Percentiles rank a stretch among this genome's conserved stretches.
Conservation (phyloP, 345 rosid species). For the Citrus reticulata region DNA sequence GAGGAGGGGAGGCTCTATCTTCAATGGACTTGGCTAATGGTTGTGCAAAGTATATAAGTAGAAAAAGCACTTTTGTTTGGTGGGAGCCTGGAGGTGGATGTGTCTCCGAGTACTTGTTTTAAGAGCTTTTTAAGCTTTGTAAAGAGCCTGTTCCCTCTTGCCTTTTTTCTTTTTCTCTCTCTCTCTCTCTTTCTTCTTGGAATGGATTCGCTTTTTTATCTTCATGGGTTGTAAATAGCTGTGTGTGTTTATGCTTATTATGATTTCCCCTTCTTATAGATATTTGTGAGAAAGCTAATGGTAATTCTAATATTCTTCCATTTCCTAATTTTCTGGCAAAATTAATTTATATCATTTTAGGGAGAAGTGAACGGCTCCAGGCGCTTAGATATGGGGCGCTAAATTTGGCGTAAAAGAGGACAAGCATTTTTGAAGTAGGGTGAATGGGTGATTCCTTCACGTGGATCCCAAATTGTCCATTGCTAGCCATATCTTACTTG, state of each 20-base stretch:
- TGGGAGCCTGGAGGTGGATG: constrained; percentile 10
- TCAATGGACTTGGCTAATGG: constrained; percentile 16
- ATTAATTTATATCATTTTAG: constrained; percentile 8
- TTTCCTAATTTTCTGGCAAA: neutral
- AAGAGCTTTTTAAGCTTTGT: constrained; percentile 9
- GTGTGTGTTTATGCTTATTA: neutral
- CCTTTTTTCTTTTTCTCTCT: neutral
- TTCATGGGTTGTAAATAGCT: neutral
- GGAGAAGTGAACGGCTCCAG: constrained; percentile 12
- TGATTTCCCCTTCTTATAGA: neutral
- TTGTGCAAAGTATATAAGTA: neutral
- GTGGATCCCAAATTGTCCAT: constrained; percentile 21
- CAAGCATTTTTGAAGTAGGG: neutral
- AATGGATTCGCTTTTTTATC: constrained; percentile 23
- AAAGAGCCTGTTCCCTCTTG: constrained; percentile 6
- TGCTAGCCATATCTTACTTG: constrained; percentile 4
- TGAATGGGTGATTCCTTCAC: constrained; percentile 10
- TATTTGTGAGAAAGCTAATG: neutral
- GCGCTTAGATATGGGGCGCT: constrained; percentile 15
- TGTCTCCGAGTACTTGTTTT: constrained; percentile 27
- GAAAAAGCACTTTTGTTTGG: constrained; percentile 28
- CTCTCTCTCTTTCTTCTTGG: constrained; percentile 4
- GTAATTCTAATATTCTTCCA: neutral
- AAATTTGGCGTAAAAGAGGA: constrained; percentile 14
- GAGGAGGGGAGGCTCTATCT: constrained; percentile 22